phyloP scores from a whole-genome alignment of 2,329 filamentous ascomycete species.

The Colletotrichum tropicale region DNA sequence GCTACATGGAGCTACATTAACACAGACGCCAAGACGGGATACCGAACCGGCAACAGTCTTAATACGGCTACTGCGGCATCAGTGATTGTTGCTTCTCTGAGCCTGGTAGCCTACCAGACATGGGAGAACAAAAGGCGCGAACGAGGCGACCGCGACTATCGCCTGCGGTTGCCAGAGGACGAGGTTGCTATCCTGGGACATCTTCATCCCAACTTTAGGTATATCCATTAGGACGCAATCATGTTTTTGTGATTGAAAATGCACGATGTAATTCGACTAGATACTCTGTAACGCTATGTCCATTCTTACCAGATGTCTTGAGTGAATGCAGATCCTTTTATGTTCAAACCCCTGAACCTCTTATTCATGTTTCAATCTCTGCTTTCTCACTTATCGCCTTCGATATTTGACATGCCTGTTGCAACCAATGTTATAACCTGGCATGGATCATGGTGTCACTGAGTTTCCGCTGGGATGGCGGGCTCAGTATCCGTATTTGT shows the following conservation, averaged over 20 bases:
- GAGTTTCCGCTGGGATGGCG: constrained; percentile 15
- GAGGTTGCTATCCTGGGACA: constrained; percentile 26
- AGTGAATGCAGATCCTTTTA: background rate
- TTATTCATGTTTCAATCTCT: background rate
- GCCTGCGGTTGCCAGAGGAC: constrained; percentile 19
- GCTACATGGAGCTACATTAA: constrained; percentile 32
- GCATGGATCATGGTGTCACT: background rate
- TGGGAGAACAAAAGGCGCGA: constrained; percentile 29
- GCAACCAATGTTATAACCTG: background rate
- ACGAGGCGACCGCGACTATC: constrained; percentile 26
- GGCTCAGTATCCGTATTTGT: constrained; percentile 14
- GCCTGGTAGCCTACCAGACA: constrained; percentile 24
- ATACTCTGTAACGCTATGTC: background rate
- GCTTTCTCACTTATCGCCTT: background rate
- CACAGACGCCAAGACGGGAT: constrained; percentile 28
- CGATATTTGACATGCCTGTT: background rate
- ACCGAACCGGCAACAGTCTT: constrained; percentile 28
- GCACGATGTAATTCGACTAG: background rate
- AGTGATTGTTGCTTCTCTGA: constrained; percentile 25
- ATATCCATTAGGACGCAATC: constrained; percentile 21
- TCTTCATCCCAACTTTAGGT: constrained; percentile 28
- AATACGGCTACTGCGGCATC: constrained; percentile 28
- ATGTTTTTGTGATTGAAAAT: rapidly evolving
- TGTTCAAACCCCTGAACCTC: background rate
- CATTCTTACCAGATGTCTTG: background rate